Base-by-base conservation (phyloP, 2,329 filamentous ascomycete species). In the Ambrosiella xylebori region DNA sequence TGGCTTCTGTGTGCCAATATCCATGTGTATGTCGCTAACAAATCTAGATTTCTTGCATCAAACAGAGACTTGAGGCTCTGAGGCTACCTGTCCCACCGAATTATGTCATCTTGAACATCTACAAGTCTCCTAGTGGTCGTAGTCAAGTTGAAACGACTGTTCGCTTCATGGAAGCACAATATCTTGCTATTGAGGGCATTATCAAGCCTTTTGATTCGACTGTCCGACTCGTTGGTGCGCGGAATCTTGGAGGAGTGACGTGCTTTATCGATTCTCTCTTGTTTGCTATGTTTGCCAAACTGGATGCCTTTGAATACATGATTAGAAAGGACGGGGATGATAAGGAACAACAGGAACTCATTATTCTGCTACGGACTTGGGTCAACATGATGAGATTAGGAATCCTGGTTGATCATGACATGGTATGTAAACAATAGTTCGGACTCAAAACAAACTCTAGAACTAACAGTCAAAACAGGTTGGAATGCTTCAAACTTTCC, bases 301-400 rank as follows among this genome's bases (percentile, higher is more conserved):
- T 96, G 41, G 85, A 88, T 63, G 90, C 86, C 62, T 98, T 95
- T 68, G 91, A 97, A 69, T 88, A 86, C 54, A 95, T 97, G 76
- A 75, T 96, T 39, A 90, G 87, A 68, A 85, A 84, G 59, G 81
- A 84, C 7, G 87, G 88, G 61, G 77, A 64, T 13, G 86, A 93
- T 61, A 81, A 88, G 62, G 70, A 74, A 9, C 80, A 84, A 62
- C 82, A 80, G 64, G 86, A 82, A 64, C 73, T 98, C 57, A 84
- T 84, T n/a, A 82, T 82, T 8, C 70, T 95, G 19, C 69, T 97
- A 54, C 80, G 91, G 57, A 73, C 97, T 53, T 98, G 91, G 88
- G 90, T 97, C 51, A 97, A 97, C 65, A 79, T 96, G 76, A 70
- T 97, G 62, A 79, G 93, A 62, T 84, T 82, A 6, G 93, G 93